Conservation (phyloP, 306 rosid genomes). For the Pterocarpus macrocarpus region DNA sequence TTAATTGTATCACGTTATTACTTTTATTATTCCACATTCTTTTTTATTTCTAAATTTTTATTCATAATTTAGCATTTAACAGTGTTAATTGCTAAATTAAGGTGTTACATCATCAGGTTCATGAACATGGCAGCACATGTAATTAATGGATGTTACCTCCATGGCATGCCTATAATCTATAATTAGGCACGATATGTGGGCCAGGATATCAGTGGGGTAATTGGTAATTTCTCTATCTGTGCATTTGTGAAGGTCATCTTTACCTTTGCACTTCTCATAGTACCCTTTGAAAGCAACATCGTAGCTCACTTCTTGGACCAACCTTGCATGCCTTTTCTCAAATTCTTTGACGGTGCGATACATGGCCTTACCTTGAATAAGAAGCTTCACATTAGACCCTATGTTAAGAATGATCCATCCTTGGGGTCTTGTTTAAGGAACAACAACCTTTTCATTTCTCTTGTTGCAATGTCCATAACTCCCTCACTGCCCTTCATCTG, state of each 20-base stretch:
- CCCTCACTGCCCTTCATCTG: slow-evolving; percentile 18
- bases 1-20: too few relatives aligned
- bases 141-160: slow-evolving; percentile 40
- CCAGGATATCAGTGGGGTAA: slow-evolving; percentile 32
- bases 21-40: too few relatives aligned
- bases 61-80: too few relatives aligned
- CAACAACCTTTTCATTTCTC: slow-evolving; percentile 38
- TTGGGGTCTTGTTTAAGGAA: slow-evolving; percentile 39
- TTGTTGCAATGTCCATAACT: slow-evolving; percentile 26
- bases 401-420: slow-evolving; percentile 46
- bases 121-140: slow-evolving; percentile 47
- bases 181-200: slow-evolving; percentile 17
- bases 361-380: slow-evolving; percentile 40
- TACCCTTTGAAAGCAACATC: slow-evolving; percentile 42
- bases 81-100: too few relatives aligned
- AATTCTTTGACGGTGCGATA: background rate
- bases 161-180: slow-evolving; percentile 36
- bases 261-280: slow-evolving; percentile 25
- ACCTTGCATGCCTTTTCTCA: background rate
- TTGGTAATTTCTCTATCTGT: slow-evolving; percentile 21
- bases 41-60: too few relatives aligned
- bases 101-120: background rate
- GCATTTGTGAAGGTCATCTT: background rate
- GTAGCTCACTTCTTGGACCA: slow-evolving; percentile 36
- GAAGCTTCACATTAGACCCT: slow-evolving; percentile 46